Percentiles rank a stretch among this genome's conserved stretches.
Conservation (phyloP, 768 basidiomycete species). For the Tephrocybe rancida region DNA sequence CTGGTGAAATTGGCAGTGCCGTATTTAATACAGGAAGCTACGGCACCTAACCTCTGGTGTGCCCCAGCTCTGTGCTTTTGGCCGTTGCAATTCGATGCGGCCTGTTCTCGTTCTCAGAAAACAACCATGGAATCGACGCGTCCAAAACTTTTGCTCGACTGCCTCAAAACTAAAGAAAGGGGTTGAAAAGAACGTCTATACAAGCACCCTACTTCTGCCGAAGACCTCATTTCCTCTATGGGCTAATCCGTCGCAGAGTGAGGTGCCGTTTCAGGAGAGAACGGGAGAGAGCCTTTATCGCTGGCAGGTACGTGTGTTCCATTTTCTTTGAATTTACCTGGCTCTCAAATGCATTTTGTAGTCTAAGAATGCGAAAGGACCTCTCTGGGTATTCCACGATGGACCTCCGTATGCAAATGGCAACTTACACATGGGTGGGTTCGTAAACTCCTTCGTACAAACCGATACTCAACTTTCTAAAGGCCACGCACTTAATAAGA, state of each 20-base stretch:
- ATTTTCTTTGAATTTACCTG: background rate
- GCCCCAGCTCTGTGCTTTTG: background rate
- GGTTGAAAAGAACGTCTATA: conserved; percentile 41
- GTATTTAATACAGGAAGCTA: too few species aligned
- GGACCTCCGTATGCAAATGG: conserved; percentile 99
- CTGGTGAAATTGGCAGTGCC: too few species aligned
- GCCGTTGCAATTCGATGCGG: conserved; percentile 7
- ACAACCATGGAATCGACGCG: conserved; percentile 12
- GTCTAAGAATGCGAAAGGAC: conserved; percentile 67
- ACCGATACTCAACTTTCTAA: background rate
- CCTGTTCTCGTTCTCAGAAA: conserved; percentile 1
- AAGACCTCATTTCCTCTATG: conserved; percentile 80
- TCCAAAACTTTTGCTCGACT: conserved; percentile 10
- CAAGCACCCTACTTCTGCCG: conserved; percentile 75
- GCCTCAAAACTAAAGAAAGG: conserved; percentile 6
- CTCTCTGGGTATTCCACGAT: conserved; percentile 87
- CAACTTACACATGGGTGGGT: conserved; percentile 87
- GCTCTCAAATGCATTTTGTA: conserved; percentile 25
- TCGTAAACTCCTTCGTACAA: background rate
- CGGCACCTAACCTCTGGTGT: too few species aligned
- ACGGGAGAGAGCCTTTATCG: conserved; percentile 77
- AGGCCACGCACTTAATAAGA: conserved; percentile 97
- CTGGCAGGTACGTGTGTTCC: conserved; percentile 63
- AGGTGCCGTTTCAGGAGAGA: conserved; percentile 55
- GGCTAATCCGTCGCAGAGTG: conserved; percentile 63